Evolutionary conservation across 106 monocot genomes (phyloP), one percentile per base, ranked within the genome.

Genomic region (Phalaenopsis aphrodite): DNA sequence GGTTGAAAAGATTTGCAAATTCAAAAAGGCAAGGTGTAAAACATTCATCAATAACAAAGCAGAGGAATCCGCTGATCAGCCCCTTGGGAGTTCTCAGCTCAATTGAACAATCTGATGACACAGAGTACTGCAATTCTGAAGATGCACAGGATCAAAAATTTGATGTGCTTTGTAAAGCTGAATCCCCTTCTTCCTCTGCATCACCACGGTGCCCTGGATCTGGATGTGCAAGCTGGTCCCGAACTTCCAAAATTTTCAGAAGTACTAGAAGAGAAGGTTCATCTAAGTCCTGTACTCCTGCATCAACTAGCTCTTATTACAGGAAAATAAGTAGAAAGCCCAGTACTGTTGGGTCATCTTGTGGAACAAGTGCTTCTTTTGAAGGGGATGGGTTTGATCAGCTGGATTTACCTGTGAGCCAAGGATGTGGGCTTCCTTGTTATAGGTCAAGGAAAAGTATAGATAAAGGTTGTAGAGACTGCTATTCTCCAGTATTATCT

Each of bases 401-500:
- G 38, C 43, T 85, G 55, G 84, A 90, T 41, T 75, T 94, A 58
- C 72, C 81, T 78, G 81, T 81, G 71, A 77, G 86, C 49, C 88
- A 91, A 79, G 88, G 91, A 76, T 92, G 88, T 83, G 88, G 91
- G 2, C 80, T 92, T 67, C 89, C 89, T 85, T 89, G 92, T 56
- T 93, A 89, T 80, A 88, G 87, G 81, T 82, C 86, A 76, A 98
- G 89, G 79, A 89, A 78, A 83, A 73, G 78, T 81, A 90, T 87
- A 83, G 82, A 80, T 80, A 85, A 77, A 41, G 79, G 88, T 65
- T 82, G 55, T 77, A 84, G 88, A 61, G 86, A 85, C 79, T 87
- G 81, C 83, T 84, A 89, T 85, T 98, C 98, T 75, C 92, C 98
- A 77, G 92, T 94, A 45, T 72, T 94, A 21, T 94, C 89, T 65